phyloP scores from a whole-genome alignment of 164 flowering plant species.

The Pachysandra terminalis region DNA sequence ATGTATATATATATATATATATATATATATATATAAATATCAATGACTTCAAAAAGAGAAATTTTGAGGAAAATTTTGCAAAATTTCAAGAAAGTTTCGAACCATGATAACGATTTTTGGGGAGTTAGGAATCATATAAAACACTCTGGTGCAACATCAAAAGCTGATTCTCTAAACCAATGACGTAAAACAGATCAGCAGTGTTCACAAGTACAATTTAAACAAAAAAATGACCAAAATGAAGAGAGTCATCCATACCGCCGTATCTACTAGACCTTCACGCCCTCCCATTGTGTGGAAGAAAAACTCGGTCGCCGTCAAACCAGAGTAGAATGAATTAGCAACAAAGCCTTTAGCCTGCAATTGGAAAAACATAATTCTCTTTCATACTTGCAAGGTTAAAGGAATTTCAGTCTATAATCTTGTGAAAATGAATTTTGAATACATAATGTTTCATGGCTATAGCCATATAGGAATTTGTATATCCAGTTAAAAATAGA shows the following conservation, averaged over 20 bases:
- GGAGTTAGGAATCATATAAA: too few relatives aligned
- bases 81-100: too few relatives aligned
- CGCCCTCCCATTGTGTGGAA: conserved; percentile 99
- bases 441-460: not conserved
- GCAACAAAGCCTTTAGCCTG: conserved; percentile 99
- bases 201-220: too few relatives aligned
- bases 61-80: too few relatives aligned
- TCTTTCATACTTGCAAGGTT: not conserved
- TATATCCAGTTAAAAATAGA: not conserved
- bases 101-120: too few relatives aligned
- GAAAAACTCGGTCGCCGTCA: conserved; percentile 92
- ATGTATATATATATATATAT: too few relatives aligned
- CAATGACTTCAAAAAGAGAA: too few relatives aligned
- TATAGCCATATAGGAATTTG: not conserved
- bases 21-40: too few relatives aligned
- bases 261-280: conserved; percentile 99
- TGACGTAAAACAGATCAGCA: too few relatives aligned
- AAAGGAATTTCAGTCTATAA: not conserved
- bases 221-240: not conserved
- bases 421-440: not conserved
- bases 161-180: too few relatives aligned
- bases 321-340: conserved; percentile 89
- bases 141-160: too few relatives aligned
- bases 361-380: conserved; percentile 14
- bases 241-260: conserved; percentile 44